Percentiles rank a stretch among this genome's conserved stretches.
These are phyloP conservation scores for Cytidiella melzeri DNA, from an alignment of 768 basidiomycete genomes.

Conservation along the genomic window DNA sequence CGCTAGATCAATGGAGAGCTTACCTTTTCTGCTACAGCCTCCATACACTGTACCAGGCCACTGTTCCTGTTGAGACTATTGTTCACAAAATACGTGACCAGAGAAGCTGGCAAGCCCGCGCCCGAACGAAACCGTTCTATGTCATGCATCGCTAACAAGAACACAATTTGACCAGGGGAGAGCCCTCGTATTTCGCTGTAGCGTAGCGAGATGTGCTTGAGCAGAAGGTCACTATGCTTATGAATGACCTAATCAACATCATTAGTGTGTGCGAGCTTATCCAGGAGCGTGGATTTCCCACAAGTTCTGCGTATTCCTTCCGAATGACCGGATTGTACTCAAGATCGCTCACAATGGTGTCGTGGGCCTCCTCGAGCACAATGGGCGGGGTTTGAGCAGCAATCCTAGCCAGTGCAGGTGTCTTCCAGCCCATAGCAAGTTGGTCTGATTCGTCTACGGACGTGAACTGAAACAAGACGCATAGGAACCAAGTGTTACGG, in stretches of 20 bases:
- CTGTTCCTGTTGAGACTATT: slow-evolving; percentile 71
- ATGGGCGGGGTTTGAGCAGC: slow-evolving; percentile 83
- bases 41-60: slow-evolving; percentile 71
- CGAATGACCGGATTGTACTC: slow-evolving; percentile 91
- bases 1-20: slow-evolving; percentile 4
- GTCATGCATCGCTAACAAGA: slow-evolving; percentile 80
- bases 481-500: slow-evolving; percentile 92
- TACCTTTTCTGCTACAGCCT: slow-evolving; percentile 82
- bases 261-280: background rate
- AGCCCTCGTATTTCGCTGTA: slow-evolving; percentile 66
- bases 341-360: slow-evolving; percentile 79
- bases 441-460: slow-evolving; percentile 43
- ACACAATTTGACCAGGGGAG: slow-evolving; percentile 78
- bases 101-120: slow-evolving; percentile 70
- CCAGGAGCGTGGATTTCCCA: slow-evolving; percentile 29
- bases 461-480: slow-evolving; percentile 81
- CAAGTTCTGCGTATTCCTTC: slow-evolving; percentile 75
- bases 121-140: slow-evolving; percentile 84
- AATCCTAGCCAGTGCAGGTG: slow-evolving; percentile 69
- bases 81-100: slow-evolving; percentile 86
- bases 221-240: slow-evolving; percentile 60
- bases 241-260: slow-evolving; percentile 48
- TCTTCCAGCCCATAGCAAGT: slow-evolving; percentile 72
- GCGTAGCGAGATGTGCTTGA: slow-evolving; percentile 59
- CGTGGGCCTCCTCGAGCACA: slow-evolving; percentile 75